These are phyloP conservation scores for Blastocystis sp. DNA, from an alignment of 352 stramenopile genomes.

Conservation along the genomic window DNA sequence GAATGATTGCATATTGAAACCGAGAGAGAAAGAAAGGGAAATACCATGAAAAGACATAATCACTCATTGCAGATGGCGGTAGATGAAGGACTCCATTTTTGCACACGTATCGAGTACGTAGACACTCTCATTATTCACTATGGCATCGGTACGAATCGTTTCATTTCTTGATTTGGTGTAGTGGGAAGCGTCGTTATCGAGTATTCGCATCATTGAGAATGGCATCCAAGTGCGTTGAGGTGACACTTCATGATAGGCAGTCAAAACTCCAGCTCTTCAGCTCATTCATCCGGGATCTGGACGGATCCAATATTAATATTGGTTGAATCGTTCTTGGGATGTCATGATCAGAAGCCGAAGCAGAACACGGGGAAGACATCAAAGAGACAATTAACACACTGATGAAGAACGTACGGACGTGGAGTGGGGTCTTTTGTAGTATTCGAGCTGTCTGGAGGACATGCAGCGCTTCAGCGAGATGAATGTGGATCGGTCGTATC, in stretches of 20 bases:
- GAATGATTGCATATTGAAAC: too few relatives aligned
- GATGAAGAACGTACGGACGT: not conserved
- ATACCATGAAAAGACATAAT: too few relatives aligned
- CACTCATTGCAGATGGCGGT: too few relatives aligned
- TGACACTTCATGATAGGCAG: not conserved
- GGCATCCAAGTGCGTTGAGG: not conserved
- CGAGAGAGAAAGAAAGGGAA: too few relatives aligned
- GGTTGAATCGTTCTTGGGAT: not conserved
- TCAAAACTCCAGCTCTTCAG: slow-evolving; percentile 26
- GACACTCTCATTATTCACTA: too few relatives aligned
- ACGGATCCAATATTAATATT: not conserved
- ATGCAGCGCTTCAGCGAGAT: not conserved
- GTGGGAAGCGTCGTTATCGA: not conserved
- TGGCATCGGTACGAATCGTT: not conserved
- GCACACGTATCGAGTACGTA: too few relatives aligned
- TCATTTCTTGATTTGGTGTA: not conserved
- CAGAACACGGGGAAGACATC: not conserved
- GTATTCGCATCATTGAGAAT: slow-evolving; percentile 5
- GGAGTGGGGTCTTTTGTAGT: not conserved
- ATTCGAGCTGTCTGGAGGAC: not conserved
- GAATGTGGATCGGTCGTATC: not conserved
- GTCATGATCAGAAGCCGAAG: not conserved
- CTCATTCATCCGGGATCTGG: not conserved
- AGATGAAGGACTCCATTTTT: too few relatives aligned
- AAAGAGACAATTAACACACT: not conserved